A percentile compares a stretch with the other conserved stretches of the same genome.
Evolutionary conservation across 2,329 filamentous ascomycete species (phyloP).

Genomic region (Cephalotrichum gorgonifer): DNA sequence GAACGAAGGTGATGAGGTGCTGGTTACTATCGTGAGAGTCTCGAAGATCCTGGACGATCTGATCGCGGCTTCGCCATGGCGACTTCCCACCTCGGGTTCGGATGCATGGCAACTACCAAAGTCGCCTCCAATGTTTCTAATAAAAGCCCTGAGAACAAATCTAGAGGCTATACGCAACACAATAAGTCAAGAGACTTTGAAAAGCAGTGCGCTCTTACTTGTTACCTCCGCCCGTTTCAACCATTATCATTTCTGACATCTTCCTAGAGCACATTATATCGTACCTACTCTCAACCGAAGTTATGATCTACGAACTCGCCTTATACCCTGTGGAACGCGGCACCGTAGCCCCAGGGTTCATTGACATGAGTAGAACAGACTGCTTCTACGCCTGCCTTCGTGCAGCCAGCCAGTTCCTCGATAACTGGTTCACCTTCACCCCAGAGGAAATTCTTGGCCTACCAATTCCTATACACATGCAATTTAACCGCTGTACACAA

Average conservation of each 20-base stretch:
- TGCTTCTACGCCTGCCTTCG: slow-evolving; percentile 18
- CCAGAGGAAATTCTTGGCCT: slow-evolving; percentile 16
- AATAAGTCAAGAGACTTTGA: slow-evolving; percentile 13
- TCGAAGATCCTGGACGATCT: slow-evolving; percentile 11
- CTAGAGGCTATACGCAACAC: slow-evolving; percentile 14
- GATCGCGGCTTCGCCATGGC: slow-evolving; percentile 11
- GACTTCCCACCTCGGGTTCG: slow-evolving; percentile 6
- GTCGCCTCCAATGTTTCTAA: slow-evolving; percentile 14
- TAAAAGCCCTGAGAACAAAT: slow-evolving; percentile 16
- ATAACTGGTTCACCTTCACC: slow-evolving; percentile 19
- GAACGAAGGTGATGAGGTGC: slow-evolving; percentile 31
- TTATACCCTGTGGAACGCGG: slow-evolving; percentile 10
- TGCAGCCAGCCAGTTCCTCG: slow-evolving; percentile 15
- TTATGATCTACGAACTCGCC: slow-evolving; percentile 25
- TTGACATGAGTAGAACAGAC: slow-evolving; percentile 11
- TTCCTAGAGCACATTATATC: slow-evolving; percentile 21
- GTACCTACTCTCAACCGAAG: slow-evolving; percentile 23
- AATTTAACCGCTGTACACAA: slow-evolving; percentile 21
- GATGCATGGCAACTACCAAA: not conserved
- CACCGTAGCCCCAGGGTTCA: slow-evolving; percentile 6
- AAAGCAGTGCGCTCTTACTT: slow-evolving; percentile 16
- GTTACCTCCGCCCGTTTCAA: not conserved
- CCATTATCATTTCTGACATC: not conserved
- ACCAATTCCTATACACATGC: slow-evolving; percentile 15
- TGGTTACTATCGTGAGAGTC: slow-evolving; percentile 29